These are phyloP conservation scores for Exophiala spinifera DNA, from an alignment of 2,329 filamentous ascomycete species.

Conservation along the genomic window DNA sequence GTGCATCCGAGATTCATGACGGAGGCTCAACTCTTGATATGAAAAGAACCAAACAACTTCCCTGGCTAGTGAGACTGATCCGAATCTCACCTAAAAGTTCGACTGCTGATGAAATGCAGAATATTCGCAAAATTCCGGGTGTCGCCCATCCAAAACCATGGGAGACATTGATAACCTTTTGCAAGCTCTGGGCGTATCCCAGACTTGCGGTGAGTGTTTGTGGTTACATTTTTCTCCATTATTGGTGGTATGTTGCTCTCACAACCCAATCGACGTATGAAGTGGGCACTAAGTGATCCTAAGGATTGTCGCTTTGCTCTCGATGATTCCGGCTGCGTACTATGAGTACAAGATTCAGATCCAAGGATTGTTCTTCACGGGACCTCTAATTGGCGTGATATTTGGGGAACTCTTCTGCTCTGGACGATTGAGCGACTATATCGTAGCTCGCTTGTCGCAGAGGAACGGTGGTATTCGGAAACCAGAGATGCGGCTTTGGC, in stretches of 20 bases:
- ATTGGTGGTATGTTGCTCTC: constrained; percentile 10
- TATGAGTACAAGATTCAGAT: constrained; percentile 8
- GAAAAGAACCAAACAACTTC: constrained; percentile 10
- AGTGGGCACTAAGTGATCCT: no score
- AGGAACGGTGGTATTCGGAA: constrained; percentile 1
- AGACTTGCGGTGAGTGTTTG: constrained; percentile 7
- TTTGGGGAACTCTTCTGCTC: constrained; percentile 11
- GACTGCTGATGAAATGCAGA: background rate
- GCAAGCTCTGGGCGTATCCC: constrained; percentile 6
- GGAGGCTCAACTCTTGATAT: background rate
- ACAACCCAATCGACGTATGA: no score
- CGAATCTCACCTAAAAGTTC: background rate
- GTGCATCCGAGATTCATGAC: background rate
- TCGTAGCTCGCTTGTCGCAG: constrained; percentile 1
- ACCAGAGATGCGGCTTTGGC: constrained; percentile 14
- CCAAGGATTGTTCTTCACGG: constrained; percentile 11
- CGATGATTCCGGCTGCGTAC: constrained; percentile 14
- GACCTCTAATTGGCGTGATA: constrained; percentile 6
- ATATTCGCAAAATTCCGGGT: constrained; percentile 11
- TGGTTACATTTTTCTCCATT: constrained; percentile 12
- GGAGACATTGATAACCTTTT: constrained; percentile 8
- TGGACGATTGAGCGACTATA: constrained; percentile 10
- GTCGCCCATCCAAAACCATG: constrained; percentile 10
- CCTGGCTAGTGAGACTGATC: background rate
- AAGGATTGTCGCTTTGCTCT: constrained; percentile 4